A percentile compares a stretch with the other conserved stretches of the same genome.
phyloP scores from a whole-genome alignment of 2,329 filamentous ascomycete genomes.

The Corinectria fuckeliana region DNA sequence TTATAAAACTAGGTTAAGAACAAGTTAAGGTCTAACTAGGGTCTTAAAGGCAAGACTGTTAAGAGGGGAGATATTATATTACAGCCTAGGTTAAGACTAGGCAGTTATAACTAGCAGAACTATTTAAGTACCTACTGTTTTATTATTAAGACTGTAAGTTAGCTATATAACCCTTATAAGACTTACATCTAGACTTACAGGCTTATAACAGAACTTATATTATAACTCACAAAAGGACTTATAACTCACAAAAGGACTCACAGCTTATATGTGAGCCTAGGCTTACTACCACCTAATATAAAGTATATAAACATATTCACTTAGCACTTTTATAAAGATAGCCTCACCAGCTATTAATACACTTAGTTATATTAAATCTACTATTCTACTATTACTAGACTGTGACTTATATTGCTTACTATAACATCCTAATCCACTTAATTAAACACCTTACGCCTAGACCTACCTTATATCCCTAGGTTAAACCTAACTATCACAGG shows the following conservation, averaged over 20 bases:
- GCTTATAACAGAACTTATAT: not conserved
- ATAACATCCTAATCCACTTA: not conserved
- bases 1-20: not conserved
- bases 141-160: not conserved
- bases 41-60: not conserved
- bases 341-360: not conserved
- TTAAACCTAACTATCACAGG: not conserved
- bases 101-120: not conserved
- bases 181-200: too few species aligned
- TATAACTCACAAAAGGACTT: not conserved
- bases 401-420: not conserved
- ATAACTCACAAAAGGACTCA: not conserved
- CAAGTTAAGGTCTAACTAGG: not conserved
- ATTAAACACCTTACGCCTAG: not conserved
- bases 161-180: not conserved
- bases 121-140: not conserved
- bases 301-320: not conserved
- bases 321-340: not conserved
- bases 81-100: not conserved
- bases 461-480: not conserved
- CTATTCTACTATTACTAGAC: not conserved
- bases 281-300: not conserved
- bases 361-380: not conserved
- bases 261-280: not conserved
- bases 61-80: not conserved